A percentile compares a stretch with the other conserved stretches of the same genome.
Evolutionary conservation across 1,284 basidiomycete species (phyloP).

Genomic region (Rhodotorula sp.): DNA sequence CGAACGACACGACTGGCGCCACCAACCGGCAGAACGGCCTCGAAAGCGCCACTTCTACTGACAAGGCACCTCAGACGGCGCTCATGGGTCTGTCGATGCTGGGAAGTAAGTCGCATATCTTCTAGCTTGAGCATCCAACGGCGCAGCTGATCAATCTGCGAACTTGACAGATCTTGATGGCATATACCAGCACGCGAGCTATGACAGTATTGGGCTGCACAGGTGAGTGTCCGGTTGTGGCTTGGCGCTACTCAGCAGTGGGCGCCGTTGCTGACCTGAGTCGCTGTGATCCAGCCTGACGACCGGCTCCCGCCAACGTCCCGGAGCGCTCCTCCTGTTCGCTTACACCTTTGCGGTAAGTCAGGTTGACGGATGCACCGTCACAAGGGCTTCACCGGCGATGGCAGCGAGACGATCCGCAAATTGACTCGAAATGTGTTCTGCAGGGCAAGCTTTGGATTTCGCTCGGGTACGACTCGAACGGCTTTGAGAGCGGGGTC

Average conservation of each 20-base stretch:
- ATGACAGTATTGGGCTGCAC: constrained; percentile 58
- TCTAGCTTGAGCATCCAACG: not conserved
- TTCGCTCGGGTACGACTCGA: constrained; percentile 69
- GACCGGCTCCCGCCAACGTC: constrained; percentile 70
- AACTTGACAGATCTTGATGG: constrained; percentile 54
- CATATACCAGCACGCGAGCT: constrained; percentile 66
- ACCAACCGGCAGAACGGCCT: too few species aligned
- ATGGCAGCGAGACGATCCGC: not conserved
- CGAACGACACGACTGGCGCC: too few species aligned
- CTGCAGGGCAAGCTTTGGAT: constrained; percentile 57
- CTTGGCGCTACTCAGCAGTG: not conserved
- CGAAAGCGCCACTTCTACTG: too few species aligned
- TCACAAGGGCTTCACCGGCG: not conserved
- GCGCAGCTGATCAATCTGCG: too few species aligned
- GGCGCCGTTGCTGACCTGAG: not conserved
- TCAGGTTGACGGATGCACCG: constrained; percentile 16
- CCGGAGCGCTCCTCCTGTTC: constrained; percentile 69
- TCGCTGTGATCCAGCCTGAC: constrained; percentile 53
- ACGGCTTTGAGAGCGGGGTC: constrained; percentile 62
- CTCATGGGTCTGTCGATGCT: constrained; percentile 71
- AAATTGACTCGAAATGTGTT: not conserved
- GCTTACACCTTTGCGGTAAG: constrained; percentile 70
- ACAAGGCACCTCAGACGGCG: constrained; percentile 53
- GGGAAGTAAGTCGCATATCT: constrained; percentile 52
- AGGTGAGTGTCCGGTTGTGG: constrained; percentile 46